phyloP scores from a whole-genome alignment of 192 early-diverging fungal species.

The Haplosporangium gracile region DNA sequence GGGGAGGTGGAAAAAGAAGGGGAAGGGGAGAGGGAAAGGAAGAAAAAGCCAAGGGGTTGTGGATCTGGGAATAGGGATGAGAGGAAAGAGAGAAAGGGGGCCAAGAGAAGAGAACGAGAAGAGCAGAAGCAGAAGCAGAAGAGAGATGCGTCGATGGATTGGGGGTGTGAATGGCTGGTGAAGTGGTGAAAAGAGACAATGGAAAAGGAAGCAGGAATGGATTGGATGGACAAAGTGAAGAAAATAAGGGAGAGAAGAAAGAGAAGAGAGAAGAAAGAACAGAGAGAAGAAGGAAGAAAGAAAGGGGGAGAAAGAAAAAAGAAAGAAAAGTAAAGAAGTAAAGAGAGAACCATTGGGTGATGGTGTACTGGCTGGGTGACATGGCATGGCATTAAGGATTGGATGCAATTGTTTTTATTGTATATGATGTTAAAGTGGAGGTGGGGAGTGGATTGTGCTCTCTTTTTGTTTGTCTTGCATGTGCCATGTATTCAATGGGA shows the following conservation, averaged over 20 bases:
- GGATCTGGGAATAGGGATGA: conserved; percentile 17
- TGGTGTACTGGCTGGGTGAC: neutral
- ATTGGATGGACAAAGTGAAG: conserved; percentile 11
- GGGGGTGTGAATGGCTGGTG: neutral
- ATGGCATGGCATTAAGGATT: neutral
- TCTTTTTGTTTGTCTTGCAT: conserved; percentile 4
- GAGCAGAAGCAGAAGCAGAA: neutral
- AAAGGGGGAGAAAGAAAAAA: neutral
- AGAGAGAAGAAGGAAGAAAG: conserved; percentile 6
- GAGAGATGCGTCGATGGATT: neutral
- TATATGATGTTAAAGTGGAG: neutral
- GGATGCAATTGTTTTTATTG: neutral
- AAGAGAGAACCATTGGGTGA: no score
- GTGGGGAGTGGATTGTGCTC: no score
- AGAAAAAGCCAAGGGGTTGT: conserved; percentile 22
- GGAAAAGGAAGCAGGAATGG: conserved; percentile 37
- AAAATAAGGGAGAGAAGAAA: neutral
- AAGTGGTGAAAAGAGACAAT: neutral
- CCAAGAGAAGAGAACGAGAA: neutral
- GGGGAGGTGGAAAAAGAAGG: neutral
- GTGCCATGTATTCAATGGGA: neutral
- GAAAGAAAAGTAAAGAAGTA: neutral
- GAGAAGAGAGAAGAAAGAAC: neutral
- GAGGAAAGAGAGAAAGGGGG: neutral
- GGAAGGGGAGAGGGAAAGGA: neutral